Evolutionary conservation across 805 yeast species (phyloP), one percentile per base, ranked within the genome.

Genomic region (Ogataea methylovora): DNA sequence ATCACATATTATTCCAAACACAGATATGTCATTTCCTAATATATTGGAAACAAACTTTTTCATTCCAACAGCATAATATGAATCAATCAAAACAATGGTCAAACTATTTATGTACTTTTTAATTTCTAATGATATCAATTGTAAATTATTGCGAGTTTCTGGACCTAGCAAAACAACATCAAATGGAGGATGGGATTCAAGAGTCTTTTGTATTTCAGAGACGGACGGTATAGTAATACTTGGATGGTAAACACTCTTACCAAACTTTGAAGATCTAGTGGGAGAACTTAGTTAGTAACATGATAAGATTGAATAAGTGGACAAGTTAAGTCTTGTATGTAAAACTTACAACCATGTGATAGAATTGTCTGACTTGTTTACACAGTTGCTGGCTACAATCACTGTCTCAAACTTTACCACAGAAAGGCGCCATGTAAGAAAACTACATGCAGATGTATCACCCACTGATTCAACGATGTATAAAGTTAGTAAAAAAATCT

Each of bases 391-490:
- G 4, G 41, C 48, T 9, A 42, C 49, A 17, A 45, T 41, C 0
- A 42, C 35, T 7, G 49, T 45, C 2, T 30, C 16, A 24, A 46
- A 48, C 2, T 39, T 28, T 1, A 29, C 40, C 14, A 37, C 34
- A 0, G 58, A 45, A 21, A 56, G 33, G 27, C 56, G 45, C 60
- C 60, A 56, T 5, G 53, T 35, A 7, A 56, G 32, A 36, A 50
- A 54, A 18, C 46, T 33, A 25, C 59, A 47, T 12, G 52, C 41
- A 2, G 60, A 49, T 5, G 56, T 29, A 32, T 55, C 57, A 3
- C 61, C 61, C 36, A 51, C 60, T 56, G 17, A 5, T 21, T 12
- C 9, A 14, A 18, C n/a, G 4, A 7, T 26, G 9, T 13, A 17
- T 29, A 11, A 15, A 32, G 29, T 19, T 10, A 7, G 20, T 3